Percentiles rank a stretch among this genome's conserved stretches.
phyloP scores from a whole-genome alignment of 1,139 yeast species.

The Kodamaea fungicola region DNA sequence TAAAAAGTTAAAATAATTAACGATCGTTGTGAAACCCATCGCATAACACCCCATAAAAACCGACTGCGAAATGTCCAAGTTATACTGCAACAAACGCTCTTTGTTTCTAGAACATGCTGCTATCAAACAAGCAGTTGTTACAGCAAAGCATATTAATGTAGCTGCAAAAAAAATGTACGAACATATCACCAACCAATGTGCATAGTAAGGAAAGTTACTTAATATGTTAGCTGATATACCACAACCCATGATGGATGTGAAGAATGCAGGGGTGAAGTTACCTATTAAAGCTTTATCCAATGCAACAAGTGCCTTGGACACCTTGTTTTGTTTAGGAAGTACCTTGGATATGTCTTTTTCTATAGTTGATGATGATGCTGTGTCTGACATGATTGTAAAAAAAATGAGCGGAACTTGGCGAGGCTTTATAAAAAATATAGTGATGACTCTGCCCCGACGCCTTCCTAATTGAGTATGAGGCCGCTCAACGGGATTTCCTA shows the following conservation, averaged over 20 bases:
- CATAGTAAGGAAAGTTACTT: constrained; percentile 61
- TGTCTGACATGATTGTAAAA: too few relatives aligned
- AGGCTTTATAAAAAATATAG: too few relatives aligned
- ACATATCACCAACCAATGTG: constrained; percentile 56
- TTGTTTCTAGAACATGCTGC: constrained; percentile 37
- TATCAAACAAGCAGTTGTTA: constrained; percentile 34
- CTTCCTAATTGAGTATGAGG: too few relatives aligned
- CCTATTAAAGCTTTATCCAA: constrained; percentile 14
- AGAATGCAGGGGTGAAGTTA: constrained; percentile 56
- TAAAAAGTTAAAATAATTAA: constrained; percentile 48
- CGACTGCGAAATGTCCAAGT: constrained; percentile 46
- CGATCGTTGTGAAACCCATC: constrained; percentile 71
- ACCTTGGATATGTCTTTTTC: too few relatives aligned
- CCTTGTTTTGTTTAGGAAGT: not conserved
- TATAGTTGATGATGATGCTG: too few relatives aligned
- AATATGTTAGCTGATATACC: constrained; percentile 67
- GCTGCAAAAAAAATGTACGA: constrained; percentile 56
- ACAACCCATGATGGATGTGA: constrained; percentile 79
- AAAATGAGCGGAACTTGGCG: too few relatives aligned
- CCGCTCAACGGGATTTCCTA: too few relatives aligned
- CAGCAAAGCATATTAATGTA: constrained; percentile 46
- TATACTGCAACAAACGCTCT: constrained; percentile 26
- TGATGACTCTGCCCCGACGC: too few relatives aligned
- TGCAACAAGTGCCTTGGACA: not conserved
- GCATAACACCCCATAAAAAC: constrained; percentile 73